Evolutionary conservation across 1,284 basidiomycete species (phyloP), one percentile per base, ranked within the genome.

Genomic region (Microbotryum scabiosae): DNA sequence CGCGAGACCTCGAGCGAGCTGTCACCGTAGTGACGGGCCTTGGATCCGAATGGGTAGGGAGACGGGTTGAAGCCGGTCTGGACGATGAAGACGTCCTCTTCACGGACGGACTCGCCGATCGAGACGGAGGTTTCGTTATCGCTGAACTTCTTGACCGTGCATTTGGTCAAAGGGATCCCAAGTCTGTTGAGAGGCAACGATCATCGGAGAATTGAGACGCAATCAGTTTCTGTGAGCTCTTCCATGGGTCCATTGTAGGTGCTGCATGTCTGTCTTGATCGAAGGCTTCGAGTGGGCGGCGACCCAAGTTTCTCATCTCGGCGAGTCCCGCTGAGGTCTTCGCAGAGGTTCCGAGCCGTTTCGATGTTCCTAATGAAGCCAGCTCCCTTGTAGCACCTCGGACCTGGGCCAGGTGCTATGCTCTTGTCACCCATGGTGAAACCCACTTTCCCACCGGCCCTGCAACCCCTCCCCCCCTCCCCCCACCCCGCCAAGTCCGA

Each of bases 11-110:
- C 86, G 72, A 78, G 77, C 76, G 82, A 86, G 14, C 36, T 58
- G 51, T 59, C 54, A 26, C 62, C 67, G 54, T 64, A 65, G 58
- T 63, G 60, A 14, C 67, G 67, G 3, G 60, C 59, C 53, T 68
- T 68, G 8, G 64, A 60, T 21, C 62, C 60, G n/a, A 68, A 66
- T 2, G 62, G 60, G 44, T 66, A 58, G 16, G 71, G 70, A 4
- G 68, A 67, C 41, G 73, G 73, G 65, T 73, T 73, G 67, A 73
- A 73, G 45, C 73, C 73, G 50, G 73, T 73, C 78, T 96, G 92
- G 72, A 97, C 82, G 79, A 97, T 94, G 80, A 94, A 97, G 36
- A 94, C 90, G 74, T 97, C 92, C 78, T 97, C 92, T 76, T 98
- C 94, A 61, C 94, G 87, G 56, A 98, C 87, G 53, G 90, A 96